A percentile compares a stretch with the other conserved stretches of the same genome.
These are phyloP conservation scores for Phialophora tarda DNA, from an alignment of 2,329 filamentous ascomycete species.

Conservation along the genomic window DNA sequence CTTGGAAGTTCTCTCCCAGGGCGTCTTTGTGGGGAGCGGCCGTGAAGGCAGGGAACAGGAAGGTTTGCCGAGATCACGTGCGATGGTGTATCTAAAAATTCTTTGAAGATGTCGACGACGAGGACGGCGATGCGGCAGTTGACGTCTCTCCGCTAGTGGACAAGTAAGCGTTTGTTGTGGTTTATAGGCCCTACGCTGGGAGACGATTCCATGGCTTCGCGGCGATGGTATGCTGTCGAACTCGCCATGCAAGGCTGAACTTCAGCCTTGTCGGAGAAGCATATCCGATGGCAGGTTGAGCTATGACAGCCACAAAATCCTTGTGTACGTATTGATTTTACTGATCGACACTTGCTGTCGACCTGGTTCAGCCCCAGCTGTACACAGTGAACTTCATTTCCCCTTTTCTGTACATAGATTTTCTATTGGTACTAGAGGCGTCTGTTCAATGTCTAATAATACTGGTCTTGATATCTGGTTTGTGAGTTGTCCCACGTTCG, in stretches of 20 bases:
- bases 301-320: background rate
- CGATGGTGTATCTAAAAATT: background rate
- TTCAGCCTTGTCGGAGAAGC: constrained; percentile 18
- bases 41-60: constrained; percentile 15
- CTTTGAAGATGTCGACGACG: background rate
- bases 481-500: constrained; percentile 48
- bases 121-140: background rate
- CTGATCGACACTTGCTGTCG: background rate
- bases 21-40: constrained; percentile 28
- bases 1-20: background rate
- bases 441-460: constrained; percentile 52
- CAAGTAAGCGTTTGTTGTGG: background rate
- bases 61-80: constrained; percentile 22
- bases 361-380: background rate
- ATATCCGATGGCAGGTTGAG: background rate
- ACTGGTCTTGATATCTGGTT: constrained; percentile 63
- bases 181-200: background rate
- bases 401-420: constrained; percentile 18
- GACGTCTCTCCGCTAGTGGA: background rate
- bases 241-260: constrained; percentile 6
- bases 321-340: background rate
- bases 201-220: background rate
- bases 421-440: background rate
- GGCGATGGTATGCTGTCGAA: background rate
- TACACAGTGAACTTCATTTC: background rate